Percentiles rank a stretch among this genome's conserved stretches.
Conservation (phyloP, 352 stramenopile species). For the Globisporangium orthogonon region DNA sequence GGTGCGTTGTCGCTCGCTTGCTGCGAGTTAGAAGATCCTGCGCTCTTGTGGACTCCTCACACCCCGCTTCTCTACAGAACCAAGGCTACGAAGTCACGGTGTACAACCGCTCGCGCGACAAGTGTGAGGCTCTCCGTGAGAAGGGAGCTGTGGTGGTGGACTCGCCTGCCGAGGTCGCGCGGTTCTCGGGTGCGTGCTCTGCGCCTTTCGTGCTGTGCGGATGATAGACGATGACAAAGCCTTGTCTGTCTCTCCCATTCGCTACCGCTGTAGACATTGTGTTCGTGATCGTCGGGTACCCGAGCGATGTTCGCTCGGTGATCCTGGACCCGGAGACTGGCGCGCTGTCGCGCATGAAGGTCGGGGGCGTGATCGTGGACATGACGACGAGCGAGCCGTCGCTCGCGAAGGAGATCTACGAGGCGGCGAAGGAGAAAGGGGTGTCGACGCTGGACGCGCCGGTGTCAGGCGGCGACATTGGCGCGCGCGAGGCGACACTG, state of each 20-base stretch:
- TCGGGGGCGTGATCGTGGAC: constrained; percentile 82
- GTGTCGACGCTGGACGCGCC: constrained; percentile 75
- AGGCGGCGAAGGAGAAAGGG: constrained; percentile 58
- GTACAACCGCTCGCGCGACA: constrained; percentile 80
- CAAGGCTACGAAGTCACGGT: constrained; percentile 83
- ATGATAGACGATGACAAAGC: neutral
- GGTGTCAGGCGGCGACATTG: constrained; percentile 85
- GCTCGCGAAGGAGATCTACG: constrained; percentile 86
- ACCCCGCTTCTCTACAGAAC: constrained; percentile 21
- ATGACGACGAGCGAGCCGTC: constrained; percentile 88
- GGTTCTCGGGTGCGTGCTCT: constrained; percentile 42
- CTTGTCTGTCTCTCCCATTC: neutral
- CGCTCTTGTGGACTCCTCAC: neutral
- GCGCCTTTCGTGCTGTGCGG: too few species aligned
- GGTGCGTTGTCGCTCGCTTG: constrained; percentile 22
- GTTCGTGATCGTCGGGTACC: constrained; percentile 88
- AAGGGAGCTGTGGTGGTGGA: constrained; percentile 70
- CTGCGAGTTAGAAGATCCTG: neutral
- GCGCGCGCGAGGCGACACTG: constrained; percentile 78
- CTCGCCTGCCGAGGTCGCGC: constrained; percentile 75
- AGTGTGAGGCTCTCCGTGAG: constrained; percentile 68
- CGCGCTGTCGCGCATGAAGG: constrained; percentile 63
- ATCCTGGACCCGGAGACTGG: constrained; percentile 64
- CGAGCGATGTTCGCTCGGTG: constrained; percentile 73
- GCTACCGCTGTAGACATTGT: constrained; percentile 61